These are phyloP conservation scores for Thelonectria discophora DNA, from an alignment of 2,329 filamentous ascomycete species.

Conservation along the genomic window DNA sequence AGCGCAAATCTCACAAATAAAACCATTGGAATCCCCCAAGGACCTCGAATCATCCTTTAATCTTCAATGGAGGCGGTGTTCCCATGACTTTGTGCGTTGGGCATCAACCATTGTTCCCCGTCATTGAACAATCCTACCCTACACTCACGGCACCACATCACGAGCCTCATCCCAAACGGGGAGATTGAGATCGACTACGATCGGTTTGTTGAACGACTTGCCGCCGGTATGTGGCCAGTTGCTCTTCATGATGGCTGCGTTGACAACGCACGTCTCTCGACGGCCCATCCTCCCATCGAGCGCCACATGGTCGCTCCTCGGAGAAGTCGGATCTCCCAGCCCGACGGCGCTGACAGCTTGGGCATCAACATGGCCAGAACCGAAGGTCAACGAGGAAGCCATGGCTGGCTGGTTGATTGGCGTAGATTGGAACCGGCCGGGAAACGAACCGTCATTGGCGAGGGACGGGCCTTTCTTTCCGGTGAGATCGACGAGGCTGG, in stretches of 20 bases:
- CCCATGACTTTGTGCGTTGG: conserved; percentile 31
- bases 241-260: conserved; percentile 77
- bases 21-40: conserved; percentile 20
- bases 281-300: conserved; percentile 56
- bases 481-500: conserved; percentile 71
- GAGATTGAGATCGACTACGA: conserved; percentile 84
- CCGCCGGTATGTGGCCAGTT: conserved; percentile 70
- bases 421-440: conserved; percentile 8
- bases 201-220: conserved; percentile 77
- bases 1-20: conserved; percentile 20
- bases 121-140: conserved; percentile 19
- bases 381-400: conserved; percentile 20
- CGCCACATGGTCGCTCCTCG: conserved; percentile 52
- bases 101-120: conserved; percentile 33
- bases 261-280: conserved; percentile 79
- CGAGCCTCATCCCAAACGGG: conserved; percentile 55
- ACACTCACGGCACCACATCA: conserved; percentile 4
- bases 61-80: conserved; percentile 25
- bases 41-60: conserved; percentile 22
- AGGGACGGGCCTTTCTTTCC: conserved; percentile 52
- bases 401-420: neutral
- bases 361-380: conserved; percentile 31
- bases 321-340: conserved; percentile 54
- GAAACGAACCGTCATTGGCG: conserved; percentile 57
- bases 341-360: conserved; percentile 39